Percentiles rank a stretch among this genome's conserved stretches.
Conservation (phyloP, 2,329 filamentous ascomycete species). For the Emericellopsis cladophorae region DNA sequence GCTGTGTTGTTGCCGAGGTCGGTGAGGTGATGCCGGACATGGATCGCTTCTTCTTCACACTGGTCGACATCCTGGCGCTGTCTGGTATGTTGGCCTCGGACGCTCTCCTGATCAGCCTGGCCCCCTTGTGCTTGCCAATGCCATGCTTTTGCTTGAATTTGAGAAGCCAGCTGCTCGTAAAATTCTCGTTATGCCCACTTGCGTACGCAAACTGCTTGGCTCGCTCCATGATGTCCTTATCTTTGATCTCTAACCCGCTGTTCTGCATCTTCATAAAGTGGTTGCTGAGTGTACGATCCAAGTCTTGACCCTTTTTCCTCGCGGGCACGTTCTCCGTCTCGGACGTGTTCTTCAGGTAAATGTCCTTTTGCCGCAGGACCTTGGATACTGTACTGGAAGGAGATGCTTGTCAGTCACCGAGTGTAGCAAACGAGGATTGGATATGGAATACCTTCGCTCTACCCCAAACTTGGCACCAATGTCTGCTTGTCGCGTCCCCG, state of each 20-base stretch:
- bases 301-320: constrained; percentile 83
- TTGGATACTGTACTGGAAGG: constrained; percentile 88
- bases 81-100: constrained; percentile 63
- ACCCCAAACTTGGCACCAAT: constrained; percentile 94
- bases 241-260: constrained; percentile 59
- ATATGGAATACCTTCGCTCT: constrained; percentile 69
- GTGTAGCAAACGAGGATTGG: neutral
- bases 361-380: constrained; percentile 86
- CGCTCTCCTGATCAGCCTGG: constrained; percentile 38
- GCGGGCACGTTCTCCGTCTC: constrained; percentile 36
- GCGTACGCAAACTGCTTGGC: constrained; percentile 69
- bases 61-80: constrained; percentile 42
- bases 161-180: constrained; percentile 73
- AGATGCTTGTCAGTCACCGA: too few species aligned
- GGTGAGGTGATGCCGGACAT: constrained; percentile 50
- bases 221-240: constrained; percentile 76
- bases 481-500: constrained; percentile 84
- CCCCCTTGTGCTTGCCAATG: constrained; percentile 18
- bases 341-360: constrained; percentile 75
- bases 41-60: constrained; percentile 23
- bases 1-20: constrained; percentile 53
- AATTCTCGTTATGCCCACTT: constrained; percentile 53
- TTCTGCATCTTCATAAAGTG: constrained; percentile 77
- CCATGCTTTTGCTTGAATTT: constrained; percentile 90
- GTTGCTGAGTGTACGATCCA: constrained; percentile 79